Base-by-base conservation (phyloP, 352 stramenopile species). In the Phytopythium vexans region DNA sequence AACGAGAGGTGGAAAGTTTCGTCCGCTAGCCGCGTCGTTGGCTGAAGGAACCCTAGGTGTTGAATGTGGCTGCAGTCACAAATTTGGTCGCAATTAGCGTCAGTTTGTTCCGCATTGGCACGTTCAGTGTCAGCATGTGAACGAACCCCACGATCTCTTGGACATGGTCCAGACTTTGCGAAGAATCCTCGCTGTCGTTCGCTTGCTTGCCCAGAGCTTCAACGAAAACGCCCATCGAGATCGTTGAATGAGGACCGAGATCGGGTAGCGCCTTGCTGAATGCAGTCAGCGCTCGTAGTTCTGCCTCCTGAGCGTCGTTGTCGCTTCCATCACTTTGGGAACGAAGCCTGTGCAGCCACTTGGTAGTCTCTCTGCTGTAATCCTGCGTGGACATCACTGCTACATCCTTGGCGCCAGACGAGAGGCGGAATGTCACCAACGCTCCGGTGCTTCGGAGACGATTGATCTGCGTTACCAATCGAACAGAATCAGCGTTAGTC, bases 1-100 rank as follows among this genome's bases (percentile, higher is more conserved):
- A 89, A 36, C 9, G 72, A 83, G 2, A 89, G 61, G 5, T 64
- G 66, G 33, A 72, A 86, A 1, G 66, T 63, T 36, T 87, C 68
- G 32, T 79, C 61, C 41, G 82, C 68, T 33, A 89, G 40, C 1
- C 62, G 45, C 15, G 68, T 64, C 6, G 74, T 77, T 6, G 69
- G 64, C 34, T 78, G 52, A 32, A 87, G 47, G 45, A 87, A 89
- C 0, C 78, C 78, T 37, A 89, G 62, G 3, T 59, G 62, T 47
- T 80, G 78, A 32, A 87, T 21, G 12, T 32, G n/a, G 7, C 46
- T 52, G 15, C n/a, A 12, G 4, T 15, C 31, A 2, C 21, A 27
- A 27, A 27, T 2, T 27, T 27, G 21, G 21, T 27, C 21, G 21
- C 2, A 27, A 27, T 27, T 27, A 27, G 21, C 21, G 21, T 27